Percentiles rank a stretch among this genome's conserved stretches.
Evolutionary conservation across 2,329 filamentous ascomycete genomes (phyloP).

Genomic region (Penicillium sp.): DNA sequence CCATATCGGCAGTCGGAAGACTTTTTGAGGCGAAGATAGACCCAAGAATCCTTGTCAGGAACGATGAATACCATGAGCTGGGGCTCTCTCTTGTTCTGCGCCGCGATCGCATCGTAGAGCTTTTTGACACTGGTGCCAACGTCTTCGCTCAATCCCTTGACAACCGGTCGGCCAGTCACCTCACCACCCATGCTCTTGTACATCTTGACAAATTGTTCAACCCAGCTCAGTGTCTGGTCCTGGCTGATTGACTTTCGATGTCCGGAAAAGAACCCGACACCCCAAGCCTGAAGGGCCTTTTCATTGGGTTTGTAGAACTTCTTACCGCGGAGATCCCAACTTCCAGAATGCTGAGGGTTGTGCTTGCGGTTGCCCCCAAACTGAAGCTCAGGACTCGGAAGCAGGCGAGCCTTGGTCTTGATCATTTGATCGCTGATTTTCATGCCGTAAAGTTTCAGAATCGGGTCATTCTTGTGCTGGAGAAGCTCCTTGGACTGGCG

Average conservation of each 20-base stretch:
- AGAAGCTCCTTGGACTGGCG: slow-evolving; percentile 64
- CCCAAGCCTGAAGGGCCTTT: slow-evolving; percentile 68
- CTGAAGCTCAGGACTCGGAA: slow-evolving; percentile 68
- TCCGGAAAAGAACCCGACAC: slow-evolving; percentile 64
- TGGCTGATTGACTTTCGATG: slow-evolving; percentile 49
- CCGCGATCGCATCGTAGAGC: slow-evolving; percentile 50
- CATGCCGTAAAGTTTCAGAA: slow-evolving; percentile 71
- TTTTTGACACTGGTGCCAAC: slow-evolving; percentile 55
- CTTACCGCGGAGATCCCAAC: slow-evolving; percentile 84
- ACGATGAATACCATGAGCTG: slow-evolving; percentile 81
- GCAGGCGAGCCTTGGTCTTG: slow-evolving; percentile 65
- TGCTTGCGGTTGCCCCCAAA: slow-evolving; percentile 57
- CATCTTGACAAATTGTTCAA: slow-evolving; percentile 59
- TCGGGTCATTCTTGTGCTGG: slow-evolving; percentile 66
- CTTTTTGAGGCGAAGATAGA: slow-evolving; percentile 87
- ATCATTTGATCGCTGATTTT: slow-evolving; percentile 64
- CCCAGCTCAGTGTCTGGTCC: slow-evolving; percentile 51
- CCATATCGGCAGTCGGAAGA: slow-evolving; percentile 80
- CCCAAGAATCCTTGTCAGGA: slow-evolving; percentile 64
- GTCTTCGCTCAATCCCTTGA: slow-evolving; percentile 44
- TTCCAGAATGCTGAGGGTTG: slow-evolving; percentile 66
- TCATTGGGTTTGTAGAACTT: slow-evolving; percentile 69
- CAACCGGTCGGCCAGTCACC: slow-evolving; percentile 47
- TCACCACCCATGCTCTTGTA: slow-evolving; percentile 62
- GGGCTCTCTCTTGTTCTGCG: slow-evolving; percentile 52